These are phyloP conservation scores for Phytopythium delawarense DNA, from an alignment of 352 stramenopile species.

Conservation along the genomic window DNA sequence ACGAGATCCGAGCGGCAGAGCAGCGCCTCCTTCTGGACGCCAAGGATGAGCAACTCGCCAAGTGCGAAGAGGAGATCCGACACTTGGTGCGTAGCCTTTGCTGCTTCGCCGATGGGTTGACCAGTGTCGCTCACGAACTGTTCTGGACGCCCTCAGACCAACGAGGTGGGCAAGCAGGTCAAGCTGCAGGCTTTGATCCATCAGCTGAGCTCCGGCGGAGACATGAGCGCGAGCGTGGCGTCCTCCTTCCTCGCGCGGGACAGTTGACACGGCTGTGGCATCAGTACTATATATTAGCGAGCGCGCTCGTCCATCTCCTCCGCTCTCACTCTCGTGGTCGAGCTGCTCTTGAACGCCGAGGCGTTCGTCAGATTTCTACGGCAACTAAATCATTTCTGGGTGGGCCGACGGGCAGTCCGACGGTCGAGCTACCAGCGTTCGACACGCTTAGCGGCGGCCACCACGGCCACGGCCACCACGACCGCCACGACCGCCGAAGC, in stretches of 20 bases:
- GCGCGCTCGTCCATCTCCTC: neutral
- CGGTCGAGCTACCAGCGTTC: neutral
- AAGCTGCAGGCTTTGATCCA: conserved; percentile 83
- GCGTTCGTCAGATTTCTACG: neutral
- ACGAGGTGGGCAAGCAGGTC: conserved; percentile 75
- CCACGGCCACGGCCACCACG: conserved; percentile 30
- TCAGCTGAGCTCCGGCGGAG: conserved; percentile 67
- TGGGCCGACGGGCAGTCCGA: neutral
- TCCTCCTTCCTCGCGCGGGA: conserved; percentile 52
- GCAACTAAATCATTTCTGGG: neutral
- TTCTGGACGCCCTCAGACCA: conserved; percentile 28
- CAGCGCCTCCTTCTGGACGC: conserved; percentile 47
- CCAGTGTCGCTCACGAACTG: neutral
- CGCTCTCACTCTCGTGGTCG: neutral
- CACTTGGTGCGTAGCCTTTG: conserved; percentile 42
- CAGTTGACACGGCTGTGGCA: conserved; percentile 23
- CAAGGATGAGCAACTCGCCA: conserved; percentile 58
- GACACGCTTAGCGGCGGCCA: conserved; percentile 30
- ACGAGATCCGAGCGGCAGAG: conserved; percentile 59
- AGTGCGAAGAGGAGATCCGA: conserved; percentile 66
- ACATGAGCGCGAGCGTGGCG: conserved; percentile 38
- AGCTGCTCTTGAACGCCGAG: neutral
- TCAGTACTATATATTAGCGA: conserved; percentile 22
- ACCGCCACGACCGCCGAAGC: conserved; percentile 35
- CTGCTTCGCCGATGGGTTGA: neutral